These are phyloP conservation scores for Entelexis paramagnoliae DNA, from an alignment of 1,139 yeast genomes.

Conservation along the genomic window DNA sequence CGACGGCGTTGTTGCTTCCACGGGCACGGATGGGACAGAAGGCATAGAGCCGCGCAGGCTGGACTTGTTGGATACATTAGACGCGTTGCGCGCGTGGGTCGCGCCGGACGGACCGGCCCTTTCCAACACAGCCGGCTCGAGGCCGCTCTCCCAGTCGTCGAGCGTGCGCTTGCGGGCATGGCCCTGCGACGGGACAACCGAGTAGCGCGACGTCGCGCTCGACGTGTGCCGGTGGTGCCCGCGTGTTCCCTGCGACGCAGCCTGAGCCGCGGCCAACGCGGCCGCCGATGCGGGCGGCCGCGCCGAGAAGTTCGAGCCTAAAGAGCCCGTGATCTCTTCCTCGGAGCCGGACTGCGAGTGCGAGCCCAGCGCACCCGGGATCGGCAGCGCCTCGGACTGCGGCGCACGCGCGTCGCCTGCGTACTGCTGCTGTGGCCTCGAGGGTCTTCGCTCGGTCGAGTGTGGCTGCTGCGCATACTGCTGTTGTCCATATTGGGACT, in stretches of 20 bases:
- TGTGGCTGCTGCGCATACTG: neutral
- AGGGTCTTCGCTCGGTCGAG: neutral
- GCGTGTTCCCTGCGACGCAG: neutral
- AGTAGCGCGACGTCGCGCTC: conserved; percentile 18
- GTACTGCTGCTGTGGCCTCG: neutral
- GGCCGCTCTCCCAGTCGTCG: conserved; percentile 15
- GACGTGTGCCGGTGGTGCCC: conserved; percentile 19
- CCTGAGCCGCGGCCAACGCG: neutral
- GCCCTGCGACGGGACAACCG: conserved; percentile 5
- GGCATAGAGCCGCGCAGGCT: conserved; percentile 5
- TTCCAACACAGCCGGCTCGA: conserved; percentile 10
- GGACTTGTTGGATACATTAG: neutral
- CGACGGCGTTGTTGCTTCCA: neutral
- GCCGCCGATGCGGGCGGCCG: conserved; percentile 3
- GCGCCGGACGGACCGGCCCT: neutral
- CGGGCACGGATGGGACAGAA: conserved; percentile 1
- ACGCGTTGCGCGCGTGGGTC: conserved; percentile 5
- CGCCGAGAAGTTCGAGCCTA: conserved; percentile 13
- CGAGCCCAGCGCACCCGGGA: neutral
- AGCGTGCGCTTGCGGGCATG: conserved; percentile 13
- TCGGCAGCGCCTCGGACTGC: neutral
- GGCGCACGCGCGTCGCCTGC: no score
- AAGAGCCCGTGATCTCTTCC: conserved; percentile 18
- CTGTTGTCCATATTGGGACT: neutral
- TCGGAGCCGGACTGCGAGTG: conserved; percentile 7